Conservation (phyloP, 1,139 yeast genomes). For the Hansenula sp. region DNA sequence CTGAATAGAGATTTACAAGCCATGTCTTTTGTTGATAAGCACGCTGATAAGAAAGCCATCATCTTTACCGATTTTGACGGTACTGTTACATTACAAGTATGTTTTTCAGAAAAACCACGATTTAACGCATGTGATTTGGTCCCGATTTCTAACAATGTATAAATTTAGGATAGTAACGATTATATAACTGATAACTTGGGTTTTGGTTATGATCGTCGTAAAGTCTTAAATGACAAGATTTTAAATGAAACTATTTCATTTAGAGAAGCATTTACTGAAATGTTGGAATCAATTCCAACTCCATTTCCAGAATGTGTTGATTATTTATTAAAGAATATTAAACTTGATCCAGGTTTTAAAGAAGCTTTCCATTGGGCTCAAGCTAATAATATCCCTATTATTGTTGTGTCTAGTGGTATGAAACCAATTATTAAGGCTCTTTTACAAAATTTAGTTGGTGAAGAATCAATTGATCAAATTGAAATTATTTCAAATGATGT, state of each 20-base stretch:
- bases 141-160: no score
- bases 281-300: slow-evolving; percentile 73
- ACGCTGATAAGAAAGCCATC: slow-evolving; percentile 49
- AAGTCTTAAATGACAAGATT: slow-evolving; percentile 65
- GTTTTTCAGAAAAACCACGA: slow-evolving; percentile 3
- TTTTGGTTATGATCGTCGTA: slow-evolving; percentile 69
- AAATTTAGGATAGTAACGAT: slow-evolving; percentile 73
- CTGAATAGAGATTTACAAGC: no score
- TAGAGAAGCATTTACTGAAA: slow-evolving; percentile 76
- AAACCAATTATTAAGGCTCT: slow-evolving; percentile 81
- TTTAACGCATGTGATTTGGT: neutral
- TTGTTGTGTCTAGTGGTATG: slow-evolving; percentile 90
- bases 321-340: slow-evolving; percentile 50
- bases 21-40: slow-evolving; percentile 21
- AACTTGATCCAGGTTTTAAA: slow-evolving; percentile 88
- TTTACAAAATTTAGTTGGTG: slow-evolving; percentile 69
- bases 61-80: slow-evolving; percentile 98
- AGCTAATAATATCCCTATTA: slow-evolving; percentile 64
- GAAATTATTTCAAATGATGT: slow-evolving; percentile 84
- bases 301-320: slow-evolving; percentile 85
- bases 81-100: slow-evolving; percentile 73
- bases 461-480: slow-evolving; percentile 65
- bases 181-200: slow-evolving; percentile 85
- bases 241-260: slow-evolving; percentile 66
- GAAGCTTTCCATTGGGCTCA: slow-evolving; percentile 78